phyloP scores from a whole-genome alignment of 78 protist species.

The Dictyostelium capitatum region DNA sequence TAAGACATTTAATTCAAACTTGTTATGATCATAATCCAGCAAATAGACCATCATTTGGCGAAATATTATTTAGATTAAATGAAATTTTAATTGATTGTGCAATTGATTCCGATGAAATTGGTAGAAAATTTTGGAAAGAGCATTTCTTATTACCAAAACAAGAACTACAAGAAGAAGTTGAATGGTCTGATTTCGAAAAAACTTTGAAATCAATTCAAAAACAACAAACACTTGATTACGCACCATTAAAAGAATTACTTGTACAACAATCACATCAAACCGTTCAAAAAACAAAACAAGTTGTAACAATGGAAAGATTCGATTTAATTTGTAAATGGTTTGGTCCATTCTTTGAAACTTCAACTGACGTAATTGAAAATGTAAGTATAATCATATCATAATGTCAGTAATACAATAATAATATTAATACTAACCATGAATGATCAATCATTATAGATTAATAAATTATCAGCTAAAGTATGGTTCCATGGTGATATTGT shows the following conservation, averaged over 20 bases:
- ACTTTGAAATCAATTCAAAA: slow-evolving; percentile 17
- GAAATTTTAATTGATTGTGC: slow-evolving; percentile 82
- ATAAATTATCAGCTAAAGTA: slow-evolving; percentile 51
- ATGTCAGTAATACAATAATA: too few relatives aligned
- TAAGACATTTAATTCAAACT: slow-evolving; percentile 66
- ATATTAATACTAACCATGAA: too few relatives aligned
- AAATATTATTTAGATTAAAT: slow-evolving; percentile 69
- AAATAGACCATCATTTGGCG: slow-evolving; percentile 65
- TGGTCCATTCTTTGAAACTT: slow-evolving; percentile 79
- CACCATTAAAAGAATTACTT: slow-evolving; percentile 46
- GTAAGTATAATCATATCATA: too few relatives aligned
- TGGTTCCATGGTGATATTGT: slow-evolving; percentile 89
- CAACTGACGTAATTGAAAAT: slow-evolving; percentile 37
- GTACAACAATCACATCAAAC: slow-evolving; percentile 79
- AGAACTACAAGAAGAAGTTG: slow-evolving; percentile 67
- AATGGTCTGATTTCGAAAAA: slow-evolving; percentile 70
- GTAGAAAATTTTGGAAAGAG: slow-evolving; percentile 79
- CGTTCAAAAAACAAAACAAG: slow-evolving; percentile 70
- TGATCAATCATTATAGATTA: too few relatives aligned
- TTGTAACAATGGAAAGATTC: slow-evolving; percentile 79
- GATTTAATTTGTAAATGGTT: slow-evolving; percentile 83
- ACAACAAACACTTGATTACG: slow-evolving; percentile 36
- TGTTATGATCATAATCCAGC: slow-evolving; percentile 85
- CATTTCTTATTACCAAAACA: slow-evolving; percentile 70
- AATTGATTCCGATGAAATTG: slow-evolving; percentile 61